Evolutionary conservation across 2,329 filamentous ascomycete genomes (phyloP), one percentile per base, ranked within the genome.

Genomic region (Torrubiella hemipterigena): DNA sequence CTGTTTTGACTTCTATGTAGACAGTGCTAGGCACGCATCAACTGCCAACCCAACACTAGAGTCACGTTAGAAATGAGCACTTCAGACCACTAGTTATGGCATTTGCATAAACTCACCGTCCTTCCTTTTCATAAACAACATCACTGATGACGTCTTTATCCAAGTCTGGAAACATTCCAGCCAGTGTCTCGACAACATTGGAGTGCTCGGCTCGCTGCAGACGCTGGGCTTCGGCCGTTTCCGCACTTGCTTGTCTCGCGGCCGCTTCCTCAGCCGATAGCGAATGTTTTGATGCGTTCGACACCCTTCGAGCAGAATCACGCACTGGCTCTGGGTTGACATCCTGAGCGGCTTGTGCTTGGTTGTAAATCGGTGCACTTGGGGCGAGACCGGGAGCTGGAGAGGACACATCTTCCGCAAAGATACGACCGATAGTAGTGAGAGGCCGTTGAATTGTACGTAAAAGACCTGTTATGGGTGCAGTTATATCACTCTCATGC

Each of bases 121-220:
- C 93, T 56, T 95, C 80, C 59, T 98, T 95, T 61, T 93, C 76
- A 52, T 89, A 77, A 17, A 98, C 91, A 24, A 98, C 91, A 59
- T 98, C 91, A 47, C 87, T 87, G 50, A 98, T 96, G 22, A 98
- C 72, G 29, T 98, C 93, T 47, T 77, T 75, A 54, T 98, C 91
- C 30, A 98, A 63, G 49, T 93, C 86, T 1, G 91, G 91, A 53
- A 98, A 98, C 91, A 98, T 98, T 45, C 85, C 81, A 29, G 84
- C 78, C 35, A 98, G 61, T 21, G 91, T 96, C 58, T 96, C 91
- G 3, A 96, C 89, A 7, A 98, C 77, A 45, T 86, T 89, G 32
- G 74, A 67, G 55, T 96, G 87, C 63, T 98, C 91, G 33, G 80
- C 78, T 21, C 77, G 68, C 43, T 91, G 77, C 37, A 96, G 74